Base-by-base conservation (phyloP, 148 eudicot genomes). In the Suaeda aralocaspica region DNA sequence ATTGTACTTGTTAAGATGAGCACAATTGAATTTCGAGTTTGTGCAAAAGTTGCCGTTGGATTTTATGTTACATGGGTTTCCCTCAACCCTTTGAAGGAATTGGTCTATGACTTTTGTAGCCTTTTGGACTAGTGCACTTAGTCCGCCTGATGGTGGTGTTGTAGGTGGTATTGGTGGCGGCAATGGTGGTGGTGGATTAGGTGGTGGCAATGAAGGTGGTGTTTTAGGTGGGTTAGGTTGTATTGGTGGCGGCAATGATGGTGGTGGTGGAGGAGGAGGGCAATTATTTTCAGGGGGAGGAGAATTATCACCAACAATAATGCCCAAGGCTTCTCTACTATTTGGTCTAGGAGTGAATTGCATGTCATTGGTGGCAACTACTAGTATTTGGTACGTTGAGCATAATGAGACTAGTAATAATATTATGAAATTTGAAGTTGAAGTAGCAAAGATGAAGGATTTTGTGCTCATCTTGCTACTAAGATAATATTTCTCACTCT, bases 21-120 rank as follows among this genome's bases (percentile, higher is more conserved):
- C 75, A 52, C 87, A 84, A 0, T 9, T 0, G 63, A 84, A 76
- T 55, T 84, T 82, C 22, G 28, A 60, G 64, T 75, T 80, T 0
- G 4, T 22, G 44, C 84, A 82, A 1, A 63, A 50, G 18, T 82
- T 58, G 9, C 45, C n/a, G 34, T 78, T 80, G 2, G 1, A 15
- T 78, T 81, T 46, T 46, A 82, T 0, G 81, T 73, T 1, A 36
- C 66, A 61, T 1, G 80, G 78, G 41, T 83, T 84, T 12, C 10
- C 3, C 1, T 39, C 62, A 52, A 82, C 69, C 19, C 60, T 26
- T 8, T 15, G 2, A 29, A 45, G 56, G 21, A 76, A 70, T 13
- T 64, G 9, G 48, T 56, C 34, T 34, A 70, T 70, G 7, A 39
- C 74, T 0, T 19, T 16, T 33, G 18, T 53, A 18, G 74, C 70